These are phyloP conservation scores for Paecilomyces sp. DNA, from an alignment of 2,329 filamentous ascomycete genomes.

Conservation along the genomic window DNA sequence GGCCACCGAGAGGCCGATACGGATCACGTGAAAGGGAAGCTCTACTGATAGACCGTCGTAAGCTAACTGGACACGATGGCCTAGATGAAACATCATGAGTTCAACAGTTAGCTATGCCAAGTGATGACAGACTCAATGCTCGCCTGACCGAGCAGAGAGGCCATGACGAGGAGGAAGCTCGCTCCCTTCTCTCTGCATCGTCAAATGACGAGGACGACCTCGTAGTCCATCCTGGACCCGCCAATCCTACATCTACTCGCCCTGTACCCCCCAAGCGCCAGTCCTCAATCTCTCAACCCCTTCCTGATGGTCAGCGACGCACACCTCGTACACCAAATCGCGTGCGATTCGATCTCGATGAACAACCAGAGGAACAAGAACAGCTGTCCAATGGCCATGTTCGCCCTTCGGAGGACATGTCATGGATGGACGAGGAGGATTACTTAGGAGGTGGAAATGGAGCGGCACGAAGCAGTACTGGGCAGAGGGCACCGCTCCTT, in stretches of 20 bases:
- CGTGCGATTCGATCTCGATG: slow-evolving; percentile 57
- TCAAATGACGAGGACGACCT: slow-evolving; percentile 20
- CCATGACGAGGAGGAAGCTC: slow-evolving; percentile 23
- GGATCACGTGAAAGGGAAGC: slow-evolving; percentile 9
- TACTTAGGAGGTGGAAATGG: slow-evolving; percentile 42
- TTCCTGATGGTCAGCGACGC: slow-evolving; percentile 32
- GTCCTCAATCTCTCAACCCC: slow-evolving; percentile 34
- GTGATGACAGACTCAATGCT: slow-evolving; percentile 29
- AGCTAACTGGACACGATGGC: slow-evolving; percentile 17
- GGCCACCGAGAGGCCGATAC: not conserved
- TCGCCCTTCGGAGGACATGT: slow-evolving; percentile 19
- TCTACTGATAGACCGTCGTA: slow-evolving; percentile 13
- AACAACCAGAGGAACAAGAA: slow-evolving; percentile 21
- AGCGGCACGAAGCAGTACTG: slow-evolving; percentile 30
- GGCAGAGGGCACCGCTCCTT: slow-evolving; percentile 60
- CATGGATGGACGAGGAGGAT: slow-evolving; percentile 54
- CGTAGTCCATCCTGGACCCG: slow-evolving; percentile 15
- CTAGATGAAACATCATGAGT: slow-evolving; percentile 11
- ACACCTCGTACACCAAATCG: slow-evolving; percentile 59
- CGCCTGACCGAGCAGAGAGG: slow-evolving; percentile 23
- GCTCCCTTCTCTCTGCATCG: slow-evolving; percentile 24
- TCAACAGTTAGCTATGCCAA: slow-evolving; percentile 32
- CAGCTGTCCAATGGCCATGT: slow-evolving; percentile 22
- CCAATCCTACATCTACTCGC: slow-evolving; percentile 14
- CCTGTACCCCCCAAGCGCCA: slow-evolving; percentile 22